A percentile compares a stretch with the other conserved stretches of the same genome.
Evolutionary conservation across 306 rosid species (phyloP).

Genomic region (Cucumis melo): DNA sequence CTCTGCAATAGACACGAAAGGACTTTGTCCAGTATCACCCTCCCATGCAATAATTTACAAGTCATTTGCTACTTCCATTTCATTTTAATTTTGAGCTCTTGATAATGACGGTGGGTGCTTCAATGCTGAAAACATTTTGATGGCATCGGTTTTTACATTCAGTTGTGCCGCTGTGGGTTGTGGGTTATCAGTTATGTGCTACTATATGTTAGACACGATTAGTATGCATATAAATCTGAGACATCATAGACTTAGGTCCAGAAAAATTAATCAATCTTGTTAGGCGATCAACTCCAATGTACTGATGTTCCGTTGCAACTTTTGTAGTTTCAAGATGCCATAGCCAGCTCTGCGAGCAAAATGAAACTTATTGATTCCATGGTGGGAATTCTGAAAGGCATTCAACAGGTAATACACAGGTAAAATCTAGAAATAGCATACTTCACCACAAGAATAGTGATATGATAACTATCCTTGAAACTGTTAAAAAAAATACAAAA

Average conservation of each 20-base stretch:
- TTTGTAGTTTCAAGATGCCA: slow-evolving; percentile 80
- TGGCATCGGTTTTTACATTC: neutral
- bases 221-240: neutral
- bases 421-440: neutral
- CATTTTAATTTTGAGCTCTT: neutral
- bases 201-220: neutral
- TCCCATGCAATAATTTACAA: neutral
- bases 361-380: slow-evolving; percentile 61
- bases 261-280: neutral
- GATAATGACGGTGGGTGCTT: neutral
- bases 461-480: neutral
- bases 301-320: neutral
- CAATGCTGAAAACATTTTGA: neutral
- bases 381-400: slow-evolving; percentile 91
- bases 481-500: neutral
- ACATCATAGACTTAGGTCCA: neutral
- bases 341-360: slow-evolving; percentile 54
- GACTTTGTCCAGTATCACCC: neutral
- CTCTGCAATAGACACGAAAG: neutral
- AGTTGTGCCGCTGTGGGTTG: neutral
- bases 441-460: neutral
- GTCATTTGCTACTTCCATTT: neutral
- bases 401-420: slow-evolving; percentile 51
- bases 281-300: neutral
- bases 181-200: neutral